Conservation (phyloP, 2,329 filamentous ascomycete genomes). For the Penicillium sp. region DNA sequence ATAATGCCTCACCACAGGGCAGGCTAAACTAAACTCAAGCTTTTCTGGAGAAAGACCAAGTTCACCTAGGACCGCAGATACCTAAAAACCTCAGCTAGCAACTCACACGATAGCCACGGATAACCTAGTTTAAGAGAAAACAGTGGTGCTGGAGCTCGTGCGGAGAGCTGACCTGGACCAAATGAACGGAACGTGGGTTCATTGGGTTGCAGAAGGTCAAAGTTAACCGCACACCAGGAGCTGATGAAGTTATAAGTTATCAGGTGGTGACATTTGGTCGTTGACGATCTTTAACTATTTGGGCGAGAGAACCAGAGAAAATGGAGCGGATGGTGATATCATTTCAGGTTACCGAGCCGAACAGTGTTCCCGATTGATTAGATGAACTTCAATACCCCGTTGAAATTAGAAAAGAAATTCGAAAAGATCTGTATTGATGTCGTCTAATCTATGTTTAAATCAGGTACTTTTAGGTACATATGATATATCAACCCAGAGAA, state of each 20-base stretch:
- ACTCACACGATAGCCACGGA: neutral
- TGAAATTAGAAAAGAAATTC: neutral
- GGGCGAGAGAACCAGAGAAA: neutral
- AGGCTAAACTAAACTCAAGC: neutral
- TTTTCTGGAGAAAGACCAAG: neutral
- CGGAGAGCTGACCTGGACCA: neutral
- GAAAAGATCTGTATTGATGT: neutral
- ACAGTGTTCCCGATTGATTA: neutral
- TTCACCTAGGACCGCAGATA: neutral
- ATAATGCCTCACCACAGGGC: neutral
- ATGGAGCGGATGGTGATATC: neutral
- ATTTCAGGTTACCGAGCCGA: neutral
- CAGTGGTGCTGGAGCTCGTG: neutral
- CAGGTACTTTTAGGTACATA: neutral
- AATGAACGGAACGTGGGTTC: neutral
- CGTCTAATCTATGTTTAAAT: neutral
- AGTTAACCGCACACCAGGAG: neutral
- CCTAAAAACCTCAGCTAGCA: neutral
- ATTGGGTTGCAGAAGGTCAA: neutral
- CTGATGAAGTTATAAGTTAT: neutral
- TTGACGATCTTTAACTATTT: conserved; percentile 8
- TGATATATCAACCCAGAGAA: neutral
- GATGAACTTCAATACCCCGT: neutral
- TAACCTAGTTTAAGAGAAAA: neutral
- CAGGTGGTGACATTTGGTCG: neutral